Percentiles rank a stretch among this genome's conserved stretches.
Evolutionary conservation across 2,329 filamentous ascomycete genomes (phyloP).

Genomic region (Thyridium curvatum): DNA sequence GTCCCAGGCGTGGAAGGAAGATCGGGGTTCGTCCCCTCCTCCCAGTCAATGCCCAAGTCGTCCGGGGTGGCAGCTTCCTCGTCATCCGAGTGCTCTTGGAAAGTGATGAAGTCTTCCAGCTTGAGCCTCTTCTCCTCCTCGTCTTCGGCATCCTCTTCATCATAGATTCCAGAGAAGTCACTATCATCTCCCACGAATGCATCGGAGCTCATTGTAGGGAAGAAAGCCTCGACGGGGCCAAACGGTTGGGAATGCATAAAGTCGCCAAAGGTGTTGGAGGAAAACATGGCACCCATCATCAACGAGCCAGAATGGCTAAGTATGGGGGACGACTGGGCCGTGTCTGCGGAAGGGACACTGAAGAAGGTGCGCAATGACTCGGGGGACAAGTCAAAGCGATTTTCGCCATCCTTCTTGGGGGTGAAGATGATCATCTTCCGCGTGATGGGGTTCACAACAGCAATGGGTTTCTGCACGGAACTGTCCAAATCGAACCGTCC

Average conservation of each 20-base stretch:
- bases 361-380: slow-evolving; percentile 45
- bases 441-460: slow-evolving; percentile 49
- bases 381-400: slow-evolving; percentile 45
- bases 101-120: slow-evolving; percentile 68
- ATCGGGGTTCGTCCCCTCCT: slow-evolving; percentile 40
- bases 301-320: slow-evolving; percentile 64
- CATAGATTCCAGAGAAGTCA: slow-evolving; percentile 32
- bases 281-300: slow-evolving; percentile 71
- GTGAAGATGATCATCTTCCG: slow-evolving; percentile 61
- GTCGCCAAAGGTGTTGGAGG: slow-evolving; percentile 47
- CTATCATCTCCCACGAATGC: slow-evolving; percentile 46
- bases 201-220: slow-evolving; percentile 55
- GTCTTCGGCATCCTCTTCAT: slow-evolving; percentile 55
- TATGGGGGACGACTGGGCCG: slow-evolving; percentile 44
- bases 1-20: slow-evolving; percentile 42
- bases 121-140: slow-evolving; percentile 59
- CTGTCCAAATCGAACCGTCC: slow-evolving; percentile 49
- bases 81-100: slow-evolving; percentile 56
- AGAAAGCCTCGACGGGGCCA: slow-evolving; percentile 71
- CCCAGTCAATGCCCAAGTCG: slow-evolving; percentile 30
- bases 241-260: slow-evolving; percentile 59
- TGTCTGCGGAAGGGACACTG: slow-evolving; percentile 16
- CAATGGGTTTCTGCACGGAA: slow-evolving; percentile 50
- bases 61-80: slow-evolving; percentile 30
- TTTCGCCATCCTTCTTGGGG: slow-evolving; percentile 28